These are phyloP conservation scores for Solanum clarkiae DNA, from an alignment of 257 asterid species.

Conservation along the genomic window DNA sequence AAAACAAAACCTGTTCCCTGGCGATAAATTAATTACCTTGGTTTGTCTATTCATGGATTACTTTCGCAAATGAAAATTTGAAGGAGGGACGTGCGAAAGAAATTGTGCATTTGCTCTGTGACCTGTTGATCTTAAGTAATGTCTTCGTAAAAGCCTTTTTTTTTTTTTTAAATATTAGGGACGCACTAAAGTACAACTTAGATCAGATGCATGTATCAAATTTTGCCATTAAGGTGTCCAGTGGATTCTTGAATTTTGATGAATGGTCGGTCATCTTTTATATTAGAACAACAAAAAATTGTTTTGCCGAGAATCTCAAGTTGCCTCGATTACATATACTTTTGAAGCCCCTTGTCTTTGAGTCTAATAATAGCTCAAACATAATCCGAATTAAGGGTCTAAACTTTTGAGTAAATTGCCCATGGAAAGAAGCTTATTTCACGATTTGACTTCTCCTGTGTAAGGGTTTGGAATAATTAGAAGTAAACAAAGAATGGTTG, in stretches of 20 bases:
- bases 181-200: neutral
- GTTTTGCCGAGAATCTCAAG: neutral
- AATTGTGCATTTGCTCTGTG: too few species aligned
- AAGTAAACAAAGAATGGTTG: neutral
- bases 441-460: neutral
- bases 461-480: neutral
- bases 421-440: neutral
- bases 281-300: neutral
- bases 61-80: too few species aligned
- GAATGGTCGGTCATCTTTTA: neutral
- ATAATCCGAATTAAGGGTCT: too few species aligned
- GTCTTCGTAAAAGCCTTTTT: too few species aligned
- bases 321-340: too few species aligned
- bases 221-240: neutral
- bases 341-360: neutral
- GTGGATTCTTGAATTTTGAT: too few species aligned
- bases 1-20: neutral
- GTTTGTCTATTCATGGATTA: too few species aligned
- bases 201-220: neutral
- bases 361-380: accelerated
- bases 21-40: too few species aligned
- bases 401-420: neutral
- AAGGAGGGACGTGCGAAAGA: too few species aligned
- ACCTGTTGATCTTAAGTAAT: too few species aligned
- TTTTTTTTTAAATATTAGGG: too few species aligned